phyloP scores from a whole-genome alignment of 169 alveolate genomes.

The Besnoitia besnoiti region DNA sequence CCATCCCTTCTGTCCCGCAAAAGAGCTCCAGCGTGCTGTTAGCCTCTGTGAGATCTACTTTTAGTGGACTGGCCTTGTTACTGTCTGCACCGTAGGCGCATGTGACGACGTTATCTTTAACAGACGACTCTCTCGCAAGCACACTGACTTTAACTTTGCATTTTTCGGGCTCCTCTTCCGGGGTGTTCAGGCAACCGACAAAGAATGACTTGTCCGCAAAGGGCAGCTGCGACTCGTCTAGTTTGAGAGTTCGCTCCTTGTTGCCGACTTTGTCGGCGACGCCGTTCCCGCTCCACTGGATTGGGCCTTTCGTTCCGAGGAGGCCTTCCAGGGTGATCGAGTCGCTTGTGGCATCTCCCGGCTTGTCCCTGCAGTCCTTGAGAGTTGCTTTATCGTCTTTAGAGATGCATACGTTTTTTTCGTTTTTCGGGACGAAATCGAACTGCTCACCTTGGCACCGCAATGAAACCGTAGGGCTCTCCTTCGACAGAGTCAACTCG shows the following conservation, averaged over 20 bases:
- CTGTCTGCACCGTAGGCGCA: constrained; percentile 12
- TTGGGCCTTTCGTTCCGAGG: not conserved
- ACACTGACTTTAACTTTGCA: not conserved
- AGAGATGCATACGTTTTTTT: not conserved
- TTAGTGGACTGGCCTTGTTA: not conserved
- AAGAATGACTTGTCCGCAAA: not conserved
- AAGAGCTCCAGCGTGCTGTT: not conserved
- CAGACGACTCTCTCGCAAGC: not conserved
- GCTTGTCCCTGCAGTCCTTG: not conserved
- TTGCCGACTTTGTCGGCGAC: not conserved
- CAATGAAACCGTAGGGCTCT: not conserved
- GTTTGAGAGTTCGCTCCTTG: not conserved
- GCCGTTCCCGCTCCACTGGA: not conserved
- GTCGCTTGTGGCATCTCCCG: not conserved
- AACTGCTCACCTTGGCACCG: not conserved
- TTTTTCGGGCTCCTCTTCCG: not conserved
- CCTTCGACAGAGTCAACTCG: not conserved
- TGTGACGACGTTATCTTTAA: not conserved
- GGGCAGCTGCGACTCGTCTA: not conserved
- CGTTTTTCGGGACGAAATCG: not conserved
- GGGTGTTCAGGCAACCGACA: not conserved
- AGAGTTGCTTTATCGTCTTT: no score
- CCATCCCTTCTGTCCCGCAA: not conserved
- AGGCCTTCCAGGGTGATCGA: not conserved
- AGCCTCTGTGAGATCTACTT: not conserved